phyloP scores from a whole-genome alignment of 345 rosid species.

The Hirschfeldia incana region DNA sequence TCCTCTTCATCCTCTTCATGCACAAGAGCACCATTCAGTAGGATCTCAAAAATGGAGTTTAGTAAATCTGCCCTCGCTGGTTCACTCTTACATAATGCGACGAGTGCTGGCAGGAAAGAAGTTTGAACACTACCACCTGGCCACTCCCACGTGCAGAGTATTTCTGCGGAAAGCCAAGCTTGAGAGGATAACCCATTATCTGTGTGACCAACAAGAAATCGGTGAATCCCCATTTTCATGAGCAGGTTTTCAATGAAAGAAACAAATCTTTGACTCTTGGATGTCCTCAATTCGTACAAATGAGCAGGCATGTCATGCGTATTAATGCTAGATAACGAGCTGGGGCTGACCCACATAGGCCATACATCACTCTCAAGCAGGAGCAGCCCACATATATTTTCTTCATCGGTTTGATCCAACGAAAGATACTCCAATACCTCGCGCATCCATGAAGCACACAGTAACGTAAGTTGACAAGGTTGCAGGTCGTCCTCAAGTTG shows the following conservation, averaged over 20 bases:
- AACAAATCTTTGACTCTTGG: constrained; percentile 58
- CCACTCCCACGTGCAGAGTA: constrained; percentile 96
- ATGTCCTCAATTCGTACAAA: constrained; percentile 43
- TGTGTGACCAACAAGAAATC: constrained; percentile 46
- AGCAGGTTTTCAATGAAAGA: constrained; percentile 71
- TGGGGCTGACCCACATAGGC: constrained; percentile 74
- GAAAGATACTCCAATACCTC: constrained; percentile 64
- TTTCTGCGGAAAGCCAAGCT: constrained; percentile 91
- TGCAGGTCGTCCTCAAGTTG: constrained; percentile 53
- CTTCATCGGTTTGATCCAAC: constrained; percentile 58
- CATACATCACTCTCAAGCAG: constrained; percentile 62
- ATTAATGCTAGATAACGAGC: constrained; percentile 34
- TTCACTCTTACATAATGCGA: constrained; percentile 53
- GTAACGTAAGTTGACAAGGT: constrained; percentile 45
- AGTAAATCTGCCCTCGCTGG: constrained; percentile 46
- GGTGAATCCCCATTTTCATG: constrained; percentile 58
- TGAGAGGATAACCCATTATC: constrained; percentile 45
- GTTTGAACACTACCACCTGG: constrained; percentile 71
- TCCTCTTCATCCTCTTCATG: constrained; percentile 53
- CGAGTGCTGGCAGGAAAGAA: constrained; percentile 71
- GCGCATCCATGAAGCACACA: constrained; percentile 67
- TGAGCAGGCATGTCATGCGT: constrained; percentile 23
- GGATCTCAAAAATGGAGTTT: constrained; percentile 65
- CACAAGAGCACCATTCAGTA: constrained; percentile 82
- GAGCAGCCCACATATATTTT: constrained; percentile 63